phyloP scores from a whole-genome alignment of 345 rosid species.

The Zanthoxylum bungeanum region DNA sequence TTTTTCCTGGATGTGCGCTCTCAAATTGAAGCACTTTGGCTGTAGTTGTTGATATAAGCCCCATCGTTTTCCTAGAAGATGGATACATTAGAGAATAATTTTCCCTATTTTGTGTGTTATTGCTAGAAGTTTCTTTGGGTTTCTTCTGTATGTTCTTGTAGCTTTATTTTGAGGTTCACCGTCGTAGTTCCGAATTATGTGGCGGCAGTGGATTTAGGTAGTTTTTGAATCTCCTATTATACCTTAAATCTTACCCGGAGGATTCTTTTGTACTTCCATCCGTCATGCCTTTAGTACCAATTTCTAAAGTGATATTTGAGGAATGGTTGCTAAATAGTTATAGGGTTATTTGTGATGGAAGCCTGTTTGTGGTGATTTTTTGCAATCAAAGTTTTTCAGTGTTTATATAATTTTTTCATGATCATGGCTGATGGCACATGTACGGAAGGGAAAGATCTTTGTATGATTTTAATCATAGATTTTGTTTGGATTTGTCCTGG shows the following conservation, averaged over 20 bases:
- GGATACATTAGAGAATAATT: not conserved
- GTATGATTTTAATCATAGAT: too few relatives aligned
- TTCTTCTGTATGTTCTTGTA: not conserved
- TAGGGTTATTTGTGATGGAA: not conserved
- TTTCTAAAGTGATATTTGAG: not conserved
- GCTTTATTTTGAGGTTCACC: too few relatives aligned
- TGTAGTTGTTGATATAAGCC: not conserved
- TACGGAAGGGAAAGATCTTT: not conserved
- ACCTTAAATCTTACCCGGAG: not conserved
- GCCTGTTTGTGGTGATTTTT: not conserved
- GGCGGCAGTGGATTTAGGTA: constrained; percentile 3
- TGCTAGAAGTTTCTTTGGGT: not conserved
- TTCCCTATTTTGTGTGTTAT: not conserved
- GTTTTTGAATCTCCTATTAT: not conserved
- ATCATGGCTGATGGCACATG: constrained; percentile 1
- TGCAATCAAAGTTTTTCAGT: not conserved
- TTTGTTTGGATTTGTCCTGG: too few relatives aligned
- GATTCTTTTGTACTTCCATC: not conserved
- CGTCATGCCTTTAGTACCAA: not conserved
- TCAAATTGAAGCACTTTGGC: not conserved
- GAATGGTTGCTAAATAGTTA: not conserved
- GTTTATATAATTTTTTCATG: not conserved
- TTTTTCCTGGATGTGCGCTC: not conserved
- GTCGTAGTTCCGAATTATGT: too few relatives aligned
- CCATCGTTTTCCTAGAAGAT: not conserved